A percentile compares a stretch with the other conserved stretches of the same genome.
Conservation (phyloP, 768 basidiomycete genomes). For the Pleurotus salmoneostramineus region DNA sequence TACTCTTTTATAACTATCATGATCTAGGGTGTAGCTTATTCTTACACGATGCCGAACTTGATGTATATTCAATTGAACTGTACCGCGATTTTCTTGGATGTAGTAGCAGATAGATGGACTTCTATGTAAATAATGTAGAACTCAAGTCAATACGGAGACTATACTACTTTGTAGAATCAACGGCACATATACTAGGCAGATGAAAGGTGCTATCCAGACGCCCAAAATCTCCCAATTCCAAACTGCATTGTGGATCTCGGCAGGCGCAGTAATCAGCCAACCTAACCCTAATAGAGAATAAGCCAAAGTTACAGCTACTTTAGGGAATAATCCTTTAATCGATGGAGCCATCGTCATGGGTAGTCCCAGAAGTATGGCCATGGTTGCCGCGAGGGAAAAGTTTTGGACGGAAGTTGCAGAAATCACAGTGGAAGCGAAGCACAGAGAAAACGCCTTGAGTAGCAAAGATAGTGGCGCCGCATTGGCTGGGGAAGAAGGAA, state of each 20-base stretch:
- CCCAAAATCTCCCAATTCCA: slow-evolving; percentile 79
- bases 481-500: slow-evolving; percentile 20
- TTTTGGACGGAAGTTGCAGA: slow-evolving; percentile 86
- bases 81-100: not conserved
- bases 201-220: slow-evolving; percentile 81
- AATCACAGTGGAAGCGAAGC: slow-evolving; percentile 82
- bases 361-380: slow-evolving; percentile 61
- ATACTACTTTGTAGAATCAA: slow-evolving; percentile 69
- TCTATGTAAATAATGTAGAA: slow-evolving; percentile 6
- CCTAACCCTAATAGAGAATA: slow-evolving; percentile 52
- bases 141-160: slow-evolving; percentile 36
- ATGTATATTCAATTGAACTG: not conserved
- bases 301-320: slow-evolving; percentile 23
- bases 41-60: not conserved
- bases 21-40: slow-evolving; percentile 5
- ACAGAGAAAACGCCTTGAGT: slow-evolving; percentile 73
- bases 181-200: slow-evolving; percentile 76
- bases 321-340: slow-evolving; percentile 16
- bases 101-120: slow-evolving; percentile 20
- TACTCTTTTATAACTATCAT: slow-evolving; percentile 19
- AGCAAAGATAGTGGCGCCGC: slow-evolving; percentile 40
- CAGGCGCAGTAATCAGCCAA: slow-evolving; percentile 48
- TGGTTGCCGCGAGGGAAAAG: slow-evolving; percentile 79
- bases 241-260: slow-evolving; percentile 46
- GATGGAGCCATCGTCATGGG: slow-evolving; percentile 53